Percentiles rank a stretch among this genome's conserved stretches.
phyloP scores from a whole-genome alignment of 2,329 filamentous ascomycete genomes.

The Fusarium equiseti region DNA sequence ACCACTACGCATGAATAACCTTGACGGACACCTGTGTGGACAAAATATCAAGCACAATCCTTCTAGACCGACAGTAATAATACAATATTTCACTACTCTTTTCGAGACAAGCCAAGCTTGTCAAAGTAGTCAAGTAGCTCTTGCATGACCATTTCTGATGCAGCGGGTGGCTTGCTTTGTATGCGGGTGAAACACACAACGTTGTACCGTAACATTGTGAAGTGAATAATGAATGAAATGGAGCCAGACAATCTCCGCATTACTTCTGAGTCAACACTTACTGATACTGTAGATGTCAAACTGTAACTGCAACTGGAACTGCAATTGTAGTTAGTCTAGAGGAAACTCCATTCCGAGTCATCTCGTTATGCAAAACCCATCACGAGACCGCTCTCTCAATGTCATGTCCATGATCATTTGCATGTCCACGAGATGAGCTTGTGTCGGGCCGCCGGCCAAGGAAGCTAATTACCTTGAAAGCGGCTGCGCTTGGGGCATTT shows the following conservation, averaged over 20 bases:
- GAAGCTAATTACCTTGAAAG: conserved; percentile 27
- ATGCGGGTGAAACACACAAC: conserved; percentile 36
- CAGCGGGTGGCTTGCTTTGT: conserved; percentile 38
- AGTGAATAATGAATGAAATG: conserved; percentile 3
- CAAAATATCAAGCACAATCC: background rate
- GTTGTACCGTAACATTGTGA: conserved; percentile 31
- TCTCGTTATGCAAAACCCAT: conserved; percentile 21
- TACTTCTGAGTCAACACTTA: conserved; percentile 8
- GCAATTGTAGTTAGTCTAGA: background rate
- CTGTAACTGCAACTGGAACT: background rate
- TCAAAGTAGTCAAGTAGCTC: conserved; percentile 6
- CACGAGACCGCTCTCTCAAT: conserved; percentile 32
- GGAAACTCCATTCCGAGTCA: conserved; percentile 8
- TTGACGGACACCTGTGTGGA: conserved; percentile 24
- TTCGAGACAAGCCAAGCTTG: conserved; percentile 10
- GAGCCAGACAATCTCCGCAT: conserved; percentile 10
- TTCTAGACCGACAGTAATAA: conserved; percentile 1
- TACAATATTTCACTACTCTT: background rate
- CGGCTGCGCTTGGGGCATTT: conserved; percentile 19
- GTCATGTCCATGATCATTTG: conserved; percentile 13
- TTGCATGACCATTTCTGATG: conserved; percentile 39
- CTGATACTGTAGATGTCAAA: background rate
- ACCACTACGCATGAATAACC: conserved; percentile 13
- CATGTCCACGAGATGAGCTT: conserved; percentile 32
- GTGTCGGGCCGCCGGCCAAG: conserved; percentile 30